Evolutionary conservation across 257 asterid genomes (phyloP), one percentile per base, ranked within the genome.

Genomic region (Perilla frutescens): DNA sequence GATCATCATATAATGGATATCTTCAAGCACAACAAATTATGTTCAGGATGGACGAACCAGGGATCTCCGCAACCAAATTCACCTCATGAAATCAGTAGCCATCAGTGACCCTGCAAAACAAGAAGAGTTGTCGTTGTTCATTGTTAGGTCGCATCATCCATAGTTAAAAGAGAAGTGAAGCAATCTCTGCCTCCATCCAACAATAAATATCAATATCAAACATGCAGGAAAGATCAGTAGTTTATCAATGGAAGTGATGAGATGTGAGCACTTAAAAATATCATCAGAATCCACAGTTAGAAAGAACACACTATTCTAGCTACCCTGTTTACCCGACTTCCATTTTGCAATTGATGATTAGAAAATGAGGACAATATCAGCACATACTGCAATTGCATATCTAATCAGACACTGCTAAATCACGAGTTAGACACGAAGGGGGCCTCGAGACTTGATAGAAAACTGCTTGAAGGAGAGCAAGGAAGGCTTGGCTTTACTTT

Each of bases 31-130:
- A 14, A 10, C 20, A 44, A 26, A 43, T 20, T 3, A 41, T 0
- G 4, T 53, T 15, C 15, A 51, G 37, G 51, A 72, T 34, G 7
- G 40, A 26, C 14, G 55, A 50, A 51, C 37, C 61, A 11, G 47
- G 36, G 57, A 41, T 70, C 66, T 72, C 43, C 66, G 13, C 59
- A 12, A 53, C 76, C 44, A 51, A 40, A 45, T 62, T 67, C 49
- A 66, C 74, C 53, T 67, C 57, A 31, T 7, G 60, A 50, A 68
- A 44, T 8, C 8, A 6, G 13, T 29, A 4, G 41, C 43, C n/a
- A 29, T 7, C 15, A n/a, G 43, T 34, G 12, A 66, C 71, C 75
- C 84, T 80, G 71, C 78, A 75, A 54, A 67, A 55, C 32, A 66
- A 2, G 48, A 47, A 31, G 47, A 40, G 34, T 48, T 10, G 43